phyloP scores from a whole-genome alignment of 345 rosid genomes.

The Excoecaria cochinchinensis region DNA sequence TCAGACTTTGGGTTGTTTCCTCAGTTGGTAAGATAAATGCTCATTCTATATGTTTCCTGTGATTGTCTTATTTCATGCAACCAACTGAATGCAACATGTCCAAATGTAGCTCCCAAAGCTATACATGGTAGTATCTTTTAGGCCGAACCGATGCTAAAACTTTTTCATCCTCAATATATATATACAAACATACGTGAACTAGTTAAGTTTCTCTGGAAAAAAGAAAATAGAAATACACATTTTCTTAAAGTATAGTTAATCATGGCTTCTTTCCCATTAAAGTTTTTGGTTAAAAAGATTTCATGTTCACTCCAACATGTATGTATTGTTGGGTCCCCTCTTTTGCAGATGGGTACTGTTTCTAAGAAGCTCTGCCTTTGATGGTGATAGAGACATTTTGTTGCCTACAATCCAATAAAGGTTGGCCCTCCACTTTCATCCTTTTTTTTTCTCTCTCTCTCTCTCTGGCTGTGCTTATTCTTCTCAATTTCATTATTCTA shows the following conservation, averaged over 20 bases:
- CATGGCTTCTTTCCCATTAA: slow-evolving; percentile 14
- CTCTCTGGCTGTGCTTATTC: neutral
- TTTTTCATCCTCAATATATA: neutral
- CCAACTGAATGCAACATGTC: neutral
- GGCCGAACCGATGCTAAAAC: slow-evolving; percentile 2
- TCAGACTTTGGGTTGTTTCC: slow-evolving; percentile 8
- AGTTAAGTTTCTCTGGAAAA: slow-evolving; percentile 9
- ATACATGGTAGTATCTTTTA: neutral
- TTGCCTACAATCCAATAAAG: slow-evolving; percentile 26
- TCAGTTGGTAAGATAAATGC: slow-evolving; percentile 25
- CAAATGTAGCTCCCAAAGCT: slow-evolving; percentile 12
- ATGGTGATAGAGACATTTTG: slow-evolving; percentile 21
- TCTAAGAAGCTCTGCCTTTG: slow-evolving; percentile 15
- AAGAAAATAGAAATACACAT: slow-evolving; percentile 6
- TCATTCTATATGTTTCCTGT: neutral
- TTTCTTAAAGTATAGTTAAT: slow-evolving; percentile 17
- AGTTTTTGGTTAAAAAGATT: slow-evolving; percentile 15
- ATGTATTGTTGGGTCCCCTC: slow-evolving; percentile 23
- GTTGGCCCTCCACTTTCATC: slow-evolving; percentile 27
- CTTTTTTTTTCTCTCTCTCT: neutral
- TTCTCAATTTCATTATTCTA: slow-evolving; percentile 18
- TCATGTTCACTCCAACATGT: slow-evolving; percentile 17
- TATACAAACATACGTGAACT: neutral
- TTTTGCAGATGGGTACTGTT: slow-evolving; percentile 35
- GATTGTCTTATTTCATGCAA: neutral